Evolutionary conservation across 139 green algal species (phyloP).

Genomic region (Tetradesmus obliquus): DNA sequence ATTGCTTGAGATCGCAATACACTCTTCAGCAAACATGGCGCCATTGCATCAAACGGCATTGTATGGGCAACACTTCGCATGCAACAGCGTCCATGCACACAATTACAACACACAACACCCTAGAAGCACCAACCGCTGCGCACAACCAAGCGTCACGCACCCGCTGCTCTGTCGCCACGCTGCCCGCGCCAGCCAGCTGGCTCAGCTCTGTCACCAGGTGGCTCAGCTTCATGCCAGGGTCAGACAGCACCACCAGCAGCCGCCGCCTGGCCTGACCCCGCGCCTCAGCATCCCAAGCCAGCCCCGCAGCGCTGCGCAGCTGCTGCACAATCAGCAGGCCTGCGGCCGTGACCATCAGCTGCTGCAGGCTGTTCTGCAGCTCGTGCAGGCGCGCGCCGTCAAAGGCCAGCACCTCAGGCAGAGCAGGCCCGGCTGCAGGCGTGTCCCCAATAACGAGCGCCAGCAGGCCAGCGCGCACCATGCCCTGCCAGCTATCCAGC

Average conservation of each 20-base stretch:
- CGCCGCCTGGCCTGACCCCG: constrained; percentile 54
- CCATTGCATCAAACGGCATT: background rate
- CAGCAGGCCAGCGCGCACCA: constrained; percentile 73
- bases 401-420: constrained; percentile 74
- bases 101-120: background rate
- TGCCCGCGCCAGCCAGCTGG: constrained; percentile 13
- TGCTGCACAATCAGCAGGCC: constrained; percentile 75
- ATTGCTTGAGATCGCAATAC: background rate
- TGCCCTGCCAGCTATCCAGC: constrained; percentile 63
- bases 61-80: background rate
- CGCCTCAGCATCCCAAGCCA: constrained; percentile 39
- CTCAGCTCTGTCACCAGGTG: constrained; percentile 70
- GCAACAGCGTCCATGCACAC: background rate
- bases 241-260: constrained; percentile 70
- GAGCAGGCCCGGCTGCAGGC: constrained; percentile 55
- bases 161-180: constrained; percentile 15
- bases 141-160: background rate
- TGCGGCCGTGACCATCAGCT: constrained; percentile 71
- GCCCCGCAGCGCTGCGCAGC: constrained; percentile 27
- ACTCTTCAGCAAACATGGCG: background rate
- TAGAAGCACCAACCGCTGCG: background rate
- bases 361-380: constrained; percentile 82
- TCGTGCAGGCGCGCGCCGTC: constrained; percentile 72
- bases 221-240: constrained; percentile 70
- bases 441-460: constrained; percentile 60